Evolutionary conservation across 352 stramenopile species (phyloP).

Genomic region (Phytophthora citricola): DNA sequence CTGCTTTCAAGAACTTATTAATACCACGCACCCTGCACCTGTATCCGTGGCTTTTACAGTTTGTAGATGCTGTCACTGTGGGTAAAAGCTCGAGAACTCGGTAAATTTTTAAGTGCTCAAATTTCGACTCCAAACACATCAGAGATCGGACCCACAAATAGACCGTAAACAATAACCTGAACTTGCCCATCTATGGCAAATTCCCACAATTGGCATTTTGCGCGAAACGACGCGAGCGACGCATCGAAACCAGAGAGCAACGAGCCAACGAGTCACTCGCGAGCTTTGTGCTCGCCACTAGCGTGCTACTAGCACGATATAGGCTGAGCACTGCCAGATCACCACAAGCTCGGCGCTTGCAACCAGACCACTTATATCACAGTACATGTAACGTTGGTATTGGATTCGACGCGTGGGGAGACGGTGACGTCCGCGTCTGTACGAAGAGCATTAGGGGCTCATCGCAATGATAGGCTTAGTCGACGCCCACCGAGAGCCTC

Average conservation of each 20-base stretch:
- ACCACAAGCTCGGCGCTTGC: conserved; percentile 14
- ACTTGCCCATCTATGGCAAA: neutral
- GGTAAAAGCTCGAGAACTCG: neutral
- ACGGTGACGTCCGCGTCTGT: neutral
- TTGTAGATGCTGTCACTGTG: neutral
- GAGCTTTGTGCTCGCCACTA: conserved; percentile 1
- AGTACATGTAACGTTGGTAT: neutral
- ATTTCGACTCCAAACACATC: neutral
- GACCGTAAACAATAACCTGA: neutral
- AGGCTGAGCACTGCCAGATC: neutral
- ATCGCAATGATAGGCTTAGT: conserved; percentile 19
- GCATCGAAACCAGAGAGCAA: conserved; percentile 19
- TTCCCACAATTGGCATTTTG: conserved; percentile 1
- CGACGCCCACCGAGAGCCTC: conserved; percentile 9
- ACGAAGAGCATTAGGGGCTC: neutral
- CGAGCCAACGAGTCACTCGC: conserved; percentile 3
- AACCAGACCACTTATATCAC: conserved; percentile 2
- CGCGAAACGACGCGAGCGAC: conserved; percentile 12
- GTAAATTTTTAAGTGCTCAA: no score
- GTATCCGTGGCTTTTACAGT: neutral
- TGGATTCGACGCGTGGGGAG: conserved; percentile 3
- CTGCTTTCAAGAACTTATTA: no score
- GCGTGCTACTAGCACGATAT: neutral
- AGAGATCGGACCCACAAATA: neutral
- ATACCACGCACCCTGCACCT: no score